phyloP scores from a whole-genome alignment of 2,329 filamentous ascomycete genomes.

The Rosellinia necatrix region DNA sequence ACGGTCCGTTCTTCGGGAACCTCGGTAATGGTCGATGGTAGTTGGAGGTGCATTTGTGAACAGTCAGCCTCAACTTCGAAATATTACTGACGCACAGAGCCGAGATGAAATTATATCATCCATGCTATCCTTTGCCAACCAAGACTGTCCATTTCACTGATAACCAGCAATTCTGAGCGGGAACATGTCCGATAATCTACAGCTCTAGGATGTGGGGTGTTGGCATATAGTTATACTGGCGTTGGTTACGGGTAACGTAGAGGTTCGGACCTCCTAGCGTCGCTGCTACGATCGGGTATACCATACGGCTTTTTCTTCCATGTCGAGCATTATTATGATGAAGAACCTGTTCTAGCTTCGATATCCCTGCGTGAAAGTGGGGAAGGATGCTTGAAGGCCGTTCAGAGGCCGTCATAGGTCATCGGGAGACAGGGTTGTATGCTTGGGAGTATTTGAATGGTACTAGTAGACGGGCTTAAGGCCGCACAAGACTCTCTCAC shows the following conservation, averaged over 20 bases:
- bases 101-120: background rate
- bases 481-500: background rate
- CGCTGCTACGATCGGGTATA: no score
- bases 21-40: background rate
- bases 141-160: background rate
- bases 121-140: background rate
- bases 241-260: no score
- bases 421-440: background rate
- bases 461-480: no score
- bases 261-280: no score
- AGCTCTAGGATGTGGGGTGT: background rate
- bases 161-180: no score
- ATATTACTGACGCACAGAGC: background rate
- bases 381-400: background rate
- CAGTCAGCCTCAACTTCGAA: background rate
- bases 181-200: background rate
- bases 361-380: background rate
- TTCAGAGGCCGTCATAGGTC: background rate
- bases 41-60: background rate
- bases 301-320: no score
- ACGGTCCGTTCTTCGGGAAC: background rate
- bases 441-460: background rate
- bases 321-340: no score
- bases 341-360: no score
- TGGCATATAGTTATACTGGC: background rate